Evolutionary conservation across 2,329 filamentous ascomycete genomes (phyloP).

Genomic region (Tympanopsis confertula): DNA sequence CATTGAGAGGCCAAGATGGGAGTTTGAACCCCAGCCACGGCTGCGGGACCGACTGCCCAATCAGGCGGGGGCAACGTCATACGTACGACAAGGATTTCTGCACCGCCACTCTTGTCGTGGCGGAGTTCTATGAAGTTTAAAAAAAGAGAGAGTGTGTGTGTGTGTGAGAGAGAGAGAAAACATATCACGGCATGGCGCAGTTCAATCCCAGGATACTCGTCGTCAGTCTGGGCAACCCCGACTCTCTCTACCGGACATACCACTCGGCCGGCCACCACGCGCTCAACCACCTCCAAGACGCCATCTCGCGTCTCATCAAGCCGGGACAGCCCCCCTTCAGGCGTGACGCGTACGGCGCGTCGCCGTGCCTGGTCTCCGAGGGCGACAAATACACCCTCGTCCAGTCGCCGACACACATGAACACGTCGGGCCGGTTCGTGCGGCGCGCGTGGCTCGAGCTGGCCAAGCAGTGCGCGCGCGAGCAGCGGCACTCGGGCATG

Average conservation of each 20-base stretch:
- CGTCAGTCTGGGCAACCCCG: constrained; percentile 78
- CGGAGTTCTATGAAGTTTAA: too few species aligned
- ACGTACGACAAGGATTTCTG: too few species aligned
- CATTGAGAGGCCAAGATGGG: too few species aligned
- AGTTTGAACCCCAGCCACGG: too few species aligned
- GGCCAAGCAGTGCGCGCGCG: constrained; percentile 11
- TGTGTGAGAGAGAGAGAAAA: too few species aligned
- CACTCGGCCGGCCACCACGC: constrained; percentile 81
- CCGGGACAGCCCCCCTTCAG: constrained; percentile 41
- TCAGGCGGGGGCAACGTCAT: too few species aligned
- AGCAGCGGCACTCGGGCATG: constrained; percentile 29
- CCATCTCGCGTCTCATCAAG: constrained; percentile 19
- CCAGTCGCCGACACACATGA: constrained; percentile 74
- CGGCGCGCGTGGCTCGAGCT: constrained; percentile 51
- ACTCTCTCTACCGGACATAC: constrained; percentile 62
- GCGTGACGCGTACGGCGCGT: constrained; percentile 30
- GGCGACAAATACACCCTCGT: constrained; percentile 52
- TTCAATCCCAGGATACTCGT: constrained; percentile 53
- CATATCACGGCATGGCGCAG: constrained; percentile 5
- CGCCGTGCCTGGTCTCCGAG: constrained; percentile 34
- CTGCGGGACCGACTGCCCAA: too few species aligned
- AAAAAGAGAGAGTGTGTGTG: too few species aligned
- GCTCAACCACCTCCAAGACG: constrained; percentile 45
- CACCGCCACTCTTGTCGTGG: too few species aligned
- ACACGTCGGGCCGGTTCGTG: constrained; percentile 65